Percentiles rank a stretch among this genome's conserved stretches.
Evolutionary conservation across 2,329 filamentous ascomycete genomes (phyloP).

Genomic region (Fusarium armeniacum): DNA sequence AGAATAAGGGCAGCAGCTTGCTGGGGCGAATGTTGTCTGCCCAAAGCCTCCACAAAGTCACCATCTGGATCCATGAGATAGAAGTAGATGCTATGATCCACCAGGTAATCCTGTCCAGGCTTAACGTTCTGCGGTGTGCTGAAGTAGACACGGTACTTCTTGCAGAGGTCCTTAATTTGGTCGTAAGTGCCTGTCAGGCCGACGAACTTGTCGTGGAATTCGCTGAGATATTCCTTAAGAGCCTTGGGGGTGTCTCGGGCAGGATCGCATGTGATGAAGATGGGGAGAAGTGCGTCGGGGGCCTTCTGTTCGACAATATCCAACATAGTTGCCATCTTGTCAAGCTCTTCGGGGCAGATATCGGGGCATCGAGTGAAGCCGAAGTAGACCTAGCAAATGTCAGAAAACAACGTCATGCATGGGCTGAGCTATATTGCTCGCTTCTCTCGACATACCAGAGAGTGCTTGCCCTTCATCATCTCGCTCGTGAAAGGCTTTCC

Average conservation of each 20-base stretch:
- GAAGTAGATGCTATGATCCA: constrained; percentile 99
- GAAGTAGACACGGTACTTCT: constrained; percentile 97
- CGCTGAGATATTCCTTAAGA: constrained; percentile 85
- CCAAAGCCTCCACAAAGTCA: constrained; percentile 97
- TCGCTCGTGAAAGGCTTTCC: constrained; percentile 82
- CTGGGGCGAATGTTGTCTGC: constrained; percentile 91
- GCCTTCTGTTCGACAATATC: constrained; percentile 73
- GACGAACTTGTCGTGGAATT: constrained; percentile 90
- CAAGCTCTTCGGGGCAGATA: constrained; percentile 98
- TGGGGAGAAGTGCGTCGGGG: constrained; percentile 73
- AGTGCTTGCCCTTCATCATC: constrained; percentile 89
- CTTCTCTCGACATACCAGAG: constrained; percentile 68
- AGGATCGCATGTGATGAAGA: constrained; percentile 97
- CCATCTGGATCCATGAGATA: constrained; percentile 99
- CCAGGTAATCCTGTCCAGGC: constrained; percentile 95
- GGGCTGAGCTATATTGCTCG: neutral
- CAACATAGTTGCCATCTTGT: constrained; percentile 98
- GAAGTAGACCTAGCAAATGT: constrained; percentile 82
- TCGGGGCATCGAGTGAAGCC: constrained; percentile 98
- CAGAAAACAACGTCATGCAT: constrained; percentile 13
- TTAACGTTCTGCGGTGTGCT: constrained; percentile 90
- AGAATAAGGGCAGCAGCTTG: constrained; percentile 86
- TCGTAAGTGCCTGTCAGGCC: constrained; percentile 95
- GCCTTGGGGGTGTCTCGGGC: constrained; percentile 89
- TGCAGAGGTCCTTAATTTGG: constrained; percentile 93